These are phyloP conservation scores for Jacaranda mimosifolia DNA, from an alignment of 257 asterid genomes.

Conservation along the genomic window DNA sequence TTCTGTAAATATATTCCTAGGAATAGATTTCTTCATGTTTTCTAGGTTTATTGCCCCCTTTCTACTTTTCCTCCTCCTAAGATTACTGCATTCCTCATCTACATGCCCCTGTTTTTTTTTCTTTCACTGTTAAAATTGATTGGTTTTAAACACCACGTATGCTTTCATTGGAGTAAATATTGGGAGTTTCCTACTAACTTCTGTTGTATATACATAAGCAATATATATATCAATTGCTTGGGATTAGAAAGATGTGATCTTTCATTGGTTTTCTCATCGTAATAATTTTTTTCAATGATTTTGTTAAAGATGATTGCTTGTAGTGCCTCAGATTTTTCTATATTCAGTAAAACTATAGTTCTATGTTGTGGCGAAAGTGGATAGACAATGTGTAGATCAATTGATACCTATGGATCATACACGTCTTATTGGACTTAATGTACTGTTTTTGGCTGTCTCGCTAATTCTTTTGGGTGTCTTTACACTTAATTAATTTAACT, in stretches of 20 bases:
- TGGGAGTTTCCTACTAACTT: neutral
- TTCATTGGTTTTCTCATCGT: neutral
- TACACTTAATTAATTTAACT: too few species aligned
- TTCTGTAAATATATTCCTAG: neutral
- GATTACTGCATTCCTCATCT: neutral
- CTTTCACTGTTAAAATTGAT: neutral
- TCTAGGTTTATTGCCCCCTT: neutral
- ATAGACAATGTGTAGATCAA: neutral
- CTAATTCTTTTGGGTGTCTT: too few species aligned
- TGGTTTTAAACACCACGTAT: neutral
- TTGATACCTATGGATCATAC: neutral
- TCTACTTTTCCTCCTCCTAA: neutral
- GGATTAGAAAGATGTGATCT: neutral
- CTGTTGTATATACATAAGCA: neutral
- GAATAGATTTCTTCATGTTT: neutral
- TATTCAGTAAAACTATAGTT: slow-evolving; percentile 3
- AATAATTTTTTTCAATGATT: neutral
- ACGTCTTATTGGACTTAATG: too few species aligned
- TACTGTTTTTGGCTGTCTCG: neutral
- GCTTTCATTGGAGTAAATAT: neutral
- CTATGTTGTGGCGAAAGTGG: neutral
- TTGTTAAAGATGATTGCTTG: slow-evolving; percentile 21
- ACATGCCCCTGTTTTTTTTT: neutral
- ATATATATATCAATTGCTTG: neutral
- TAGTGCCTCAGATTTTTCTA: neutral